Conservation (phyloP, 2,329 filamentous ascomycete genomes). For the Penicillium sp. region DNA sequence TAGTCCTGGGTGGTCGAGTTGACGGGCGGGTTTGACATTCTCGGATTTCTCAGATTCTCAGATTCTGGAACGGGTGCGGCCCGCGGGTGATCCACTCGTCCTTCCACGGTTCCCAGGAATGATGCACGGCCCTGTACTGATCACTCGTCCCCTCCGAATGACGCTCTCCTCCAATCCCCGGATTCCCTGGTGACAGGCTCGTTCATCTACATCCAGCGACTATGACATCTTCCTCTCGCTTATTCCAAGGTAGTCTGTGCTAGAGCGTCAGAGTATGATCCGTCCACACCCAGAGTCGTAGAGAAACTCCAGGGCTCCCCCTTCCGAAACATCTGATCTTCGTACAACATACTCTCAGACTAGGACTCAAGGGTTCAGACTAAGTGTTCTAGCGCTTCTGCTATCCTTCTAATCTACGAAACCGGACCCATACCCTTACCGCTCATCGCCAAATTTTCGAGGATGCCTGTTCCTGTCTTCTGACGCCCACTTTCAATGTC, state of each 20-base stretch:
- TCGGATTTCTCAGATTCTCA: neutral
- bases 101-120: slow-evolving; percentile 8
- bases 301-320: neutral
- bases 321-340: neutral
- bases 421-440: neutral
- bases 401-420: neutral
- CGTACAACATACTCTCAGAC: neutral
- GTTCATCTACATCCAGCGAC: neutral
- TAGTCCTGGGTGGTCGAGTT: neutral
- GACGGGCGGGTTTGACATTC: neutral
- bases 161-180: neutral
- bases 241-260: neutral
- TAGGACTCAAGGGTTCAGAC: neutral
- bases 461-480: neutral
- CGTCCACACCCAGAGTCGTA: neutral
- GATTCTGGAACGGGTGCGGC: slow-evolving; percentile 19
- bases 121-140: slow-evolving; percentile 23
- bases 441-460: neutral
- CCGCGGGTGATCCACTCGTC: slow-evolving; percentile 19
- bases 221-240: slow-evolving; percentile 4
- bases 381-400: neutral
- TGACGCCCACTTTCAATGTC: neutral
- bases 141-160: slow-evolving; percentile 22
- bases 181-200: neutral
- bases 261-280: neutral